These are phyloP conservation scores for Phytophthora melonis DNA, from an alignment of 352 stramenopile genomes.

Conservation along the genomic window DNA sequence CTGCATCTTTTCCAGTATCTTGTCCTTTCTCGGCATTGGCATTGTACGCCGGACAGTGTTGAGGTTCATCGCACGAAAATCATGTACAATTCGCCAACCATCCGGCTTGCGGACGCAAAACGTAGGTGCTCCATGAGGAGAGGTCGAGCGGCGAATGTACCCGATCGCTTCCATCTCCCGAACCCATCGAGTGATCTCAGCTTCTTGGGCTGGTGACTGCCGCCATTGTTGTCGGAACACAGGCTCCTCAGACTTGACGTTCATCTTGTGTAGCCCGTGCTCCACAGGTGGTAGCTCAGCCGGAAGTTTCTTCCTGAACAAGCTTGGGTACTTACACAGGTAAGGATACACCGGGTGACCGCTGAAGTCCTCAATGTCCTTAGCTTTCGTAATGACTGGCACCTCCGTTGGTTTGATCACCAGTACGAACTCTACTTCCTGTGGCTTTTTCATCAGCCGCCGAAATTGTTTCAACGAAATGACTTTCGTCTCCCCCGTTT, in stretches of 20 bases:
- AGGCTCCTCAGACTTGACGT: neutral
- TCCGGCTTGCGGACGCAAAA: conserved; percentile 41
- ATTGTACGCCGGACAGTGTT: conserved; percentile 10
- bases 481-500: conserved; percentile 1
- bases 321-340: conserved; percentile 2
- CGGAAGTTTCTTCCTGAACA: conserved; percentile 9
- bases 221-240: neutral
- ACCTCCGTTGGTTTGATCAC: neutral
- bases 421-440: neutral
- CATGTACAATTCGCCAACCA: conserved; percentile 44
- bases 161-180: conserved; percentile 1
- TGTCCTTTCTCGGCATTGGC: conserved; percentile 27
- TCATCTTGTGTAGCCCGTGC: neutral
- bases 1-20: conserved; percentile 30
- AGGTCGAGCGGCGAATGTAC: conserved; percentile 6
- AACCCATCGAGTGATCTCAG: conserved; percentile 1
- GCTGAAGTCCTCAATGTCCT: conserved; percentile 16
- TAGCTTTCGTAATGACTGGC: neutral
- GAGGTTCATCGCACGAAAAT: conserved; percentile 24
- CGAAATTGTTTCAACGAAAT: conserved; percentile 4
- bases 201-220: neutral
- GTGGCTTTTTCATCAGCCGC: neutral
- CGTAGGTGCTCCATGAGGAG: conserved; percentile 10
- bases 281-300: neutral
- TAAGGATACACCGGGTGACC: conserved; percentile 5